Evolutionary conservation across 2,329 filamentous ascomycete species (phyloP).

Genomic region (Talaromyces marneffei): DNA sequence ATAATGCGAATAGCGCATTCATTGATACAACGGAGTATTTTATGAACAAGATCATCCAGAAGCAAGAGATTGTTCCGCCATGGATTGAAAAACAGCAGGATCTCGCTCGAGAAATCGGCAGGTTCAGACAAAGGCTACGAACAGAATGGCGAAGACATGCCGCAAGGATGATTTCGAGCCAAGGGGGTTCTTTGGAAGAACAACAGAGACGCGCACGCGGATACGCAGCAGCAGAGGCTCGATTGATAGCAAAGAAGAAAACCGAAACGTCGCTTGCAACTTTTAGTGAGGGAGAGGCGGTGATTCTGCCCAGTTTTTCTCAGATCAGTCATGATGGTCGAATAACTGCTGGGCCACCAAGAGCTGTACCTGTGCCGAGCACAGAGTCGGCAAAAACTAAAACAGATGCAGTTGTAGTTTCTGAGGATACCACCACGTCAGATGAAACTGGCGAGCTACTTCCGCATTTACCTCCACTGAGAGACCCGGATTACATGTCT

Average conservation of each 20-base stretch:
- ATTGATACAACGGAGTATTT: conserved; percentile 96
- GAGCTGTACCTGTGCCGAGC: background rate
- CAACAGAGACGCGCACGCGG: conserved; percentile 66
- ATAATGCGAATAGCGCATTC: conserved; percentile 78
- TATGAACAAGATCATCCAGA: conserved; percentile 97
- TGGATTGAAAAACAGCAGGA: conserved; percentile 99
- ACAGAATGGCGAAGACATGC: conserved; percentile 82
- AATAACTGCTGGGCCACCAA: conserved; percentile 13
- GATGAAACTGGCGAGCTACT: conserved; percentile 19
- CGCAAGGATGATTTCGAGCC: conserved; percentile 68
- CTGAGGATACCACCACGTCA: background rate
- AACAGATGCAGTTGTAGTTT: conserved; percentile 3
- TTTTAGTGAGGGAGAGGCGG: background rate
- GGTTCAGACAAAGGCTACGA: conserved; percentile 69
- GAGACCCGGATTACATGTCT: conserved; percentile 69
- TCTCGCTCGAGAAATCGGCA: conserved; percentile 60
- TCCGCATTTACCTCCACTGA: conserved; percentile 58
- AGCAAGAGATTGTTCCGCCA: conserved; percentile 88
- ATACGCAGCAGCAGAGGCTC: conserved; percentile 68
- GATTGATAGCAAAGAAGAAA: conserved; percentile 23
- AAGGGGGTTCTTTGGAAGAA: conserved; percentile 66
- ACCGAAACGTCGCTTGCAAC: conserved; percentile 22
- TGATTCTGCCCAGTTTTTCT: conserved; percentile 9
- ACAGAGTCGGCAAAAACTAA: background rate
- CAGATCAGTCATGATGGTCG: conserved; percentile 25